Evolutionary conservation across 129 eudicot species (phyloP).

Genomic region (Pittosporum tobira): DNA sequence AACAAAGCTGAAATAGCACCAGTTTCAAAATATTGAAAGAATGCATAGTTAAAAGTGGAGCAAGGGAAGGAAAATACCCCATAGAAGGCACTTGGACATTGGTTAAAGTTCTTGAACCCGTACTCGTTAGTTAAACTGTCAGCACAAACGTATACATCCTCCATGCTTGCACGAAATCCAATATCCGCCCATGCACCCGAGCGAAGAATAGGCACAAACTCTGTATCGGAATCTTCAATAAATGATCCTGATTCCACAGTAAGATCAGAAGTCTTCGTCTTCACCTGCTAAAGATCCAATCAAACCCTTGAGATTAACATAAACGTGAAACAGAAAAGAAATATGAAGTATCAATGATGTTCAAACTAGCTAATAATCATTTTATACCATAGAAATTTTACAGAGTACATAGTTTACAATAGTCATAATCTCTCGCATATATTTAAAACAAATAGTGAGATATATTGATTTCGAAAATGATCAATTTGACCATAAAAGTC

Average conservation of each 20-base stretch:
- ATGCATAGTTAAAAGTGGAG: not conserved
- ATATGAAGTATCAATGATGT: too few relatives aligned
- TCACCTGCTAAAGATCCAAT: conserved; percentile 50
- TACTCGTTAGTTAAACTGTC: conserved; percentile 59
- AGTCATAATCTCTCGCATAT: too few relatives aligned
- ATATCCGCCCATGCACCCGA: conserved; percentile 97
- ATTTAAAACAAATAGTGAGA: too few relatives aligned
- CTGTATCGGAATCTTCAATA: conserved; percentile 26
- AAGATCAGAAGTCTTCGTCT: conserved; percentile 36
- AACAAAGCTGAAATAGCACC: too few relatives aligned
- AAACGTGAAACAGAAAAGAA: not conserved
- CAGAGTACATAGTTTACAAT: too few relatives aligned
- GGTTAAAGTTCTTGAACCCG: conserved; percentile 33
- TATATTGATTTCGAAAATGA: too few relatives aligned
- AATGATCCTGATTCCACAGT: conserved; percentile 31
- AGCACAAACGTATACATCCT: conserved; percentile 77
- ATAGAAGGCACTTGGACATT: conserved; percentile 80
- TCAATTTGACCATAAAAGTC: too few relatives aligned
- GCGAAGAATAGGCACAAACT: conserved; percentile 59
- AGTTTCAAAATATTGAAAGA: not conserved
- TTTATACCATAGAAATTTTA: too few relatives aligned
- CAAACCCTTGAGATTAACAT: conserved; percentile 14
- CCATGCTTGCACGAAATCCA: conserved; percentile 92
- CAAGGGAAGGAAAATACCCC: conserved; percentile 48
- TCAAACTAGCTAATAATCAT: too few relatives aligned